These are phyloP conservation scores for Ustilago trichophora DNA, from an alignment of 1,284 basidiomycete genomes.

Conservation along the genomic window DNA sequence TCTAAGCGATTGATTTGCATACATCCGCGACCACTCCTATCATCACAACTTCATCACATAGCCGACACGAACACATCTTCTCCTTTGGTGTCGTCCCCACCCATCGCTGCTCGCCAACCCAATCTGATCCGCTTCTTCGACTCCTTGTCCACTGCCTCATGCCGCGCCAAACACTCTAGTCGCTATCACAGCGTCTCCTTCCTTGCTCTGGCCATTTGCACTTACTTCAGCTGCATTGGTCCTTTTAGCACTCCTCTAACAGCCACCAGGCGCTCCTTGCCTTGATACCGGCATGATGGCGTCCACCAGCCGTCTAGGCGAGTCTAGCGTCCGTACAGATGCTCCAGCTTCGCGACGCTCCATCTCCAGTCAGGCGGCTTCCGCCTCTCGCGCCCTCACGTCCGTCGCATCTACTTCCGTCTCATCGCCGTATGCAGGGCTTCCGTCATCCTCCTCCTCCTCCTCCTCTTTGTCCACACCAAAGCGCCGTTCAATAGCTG, in stretches of 20 bases:
- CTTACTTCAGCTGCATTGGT: background rate
- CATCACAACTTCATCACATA: too few relatives aligned
- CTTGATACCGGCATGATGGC: conserved; percentile 4
- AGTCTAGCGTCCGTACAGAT: background rate
- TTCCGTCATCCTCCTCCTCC: conserved; percentile 16
- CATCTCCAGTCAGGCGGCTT: conserved; percentile 38
- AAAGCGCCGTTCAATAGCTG: conserved; percentile 7
- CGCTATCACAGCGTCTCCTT: conserved; percentile 10
- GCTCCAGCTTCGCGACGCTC: conserved; percentile 18
- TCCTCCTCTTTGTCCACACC: conserved; percentile 7
- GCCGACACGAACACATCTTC: too few relatives aligned
- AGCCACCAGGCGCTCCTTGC: background rate
- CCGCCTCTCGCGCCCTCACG: conserved; percentile 17
- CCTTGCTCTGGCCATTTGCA: background rate
- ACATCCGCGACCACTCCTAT: too few relatives aligned
- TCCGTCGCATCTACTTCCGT: conserved; percentile 7
- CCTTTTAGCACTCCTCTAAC: background rate
- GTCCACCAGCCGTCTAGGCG: conserved; percentile 5
- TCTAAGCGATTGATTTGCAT: too few relatives aligned
- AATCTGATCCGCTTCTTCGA: background rate
- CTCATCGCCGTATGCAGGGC: conserved; percentile 20
- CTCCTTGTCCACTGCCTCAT: background rate
- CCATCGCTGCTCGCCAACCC: too few relatives aligned
- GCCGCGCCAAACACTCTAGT: background rate
- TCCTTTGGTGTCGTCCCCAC: too few relatives aligned